These are phyloP conservation scores for Physcomitrellopsis africana DNA, from an alignment of 225 moss, liverwort and hornwort genomes.

Conservation along the genomic window DNA sequence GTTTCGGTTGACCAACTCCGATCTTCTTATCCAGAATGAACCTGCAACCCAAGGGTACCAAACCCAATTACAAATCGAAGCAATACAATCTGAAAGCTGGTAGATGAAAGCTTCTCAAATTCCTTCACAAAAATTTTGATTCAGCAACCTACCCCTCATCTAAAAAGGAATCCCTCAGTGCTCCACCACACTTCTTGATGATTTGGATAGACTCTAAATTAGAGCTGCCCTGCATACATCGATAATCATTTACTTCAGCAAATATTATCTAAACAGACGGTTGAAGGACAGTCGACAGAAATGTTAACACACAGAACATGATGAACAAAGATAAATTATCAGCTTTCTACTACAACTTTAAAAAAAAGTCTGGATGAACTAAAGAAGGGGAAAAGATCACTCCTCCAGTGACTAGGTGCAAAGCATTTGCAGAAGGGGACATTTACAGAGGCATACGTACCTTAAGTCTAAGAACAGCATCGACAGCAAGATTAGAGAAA, in stretches of 20 bases:
- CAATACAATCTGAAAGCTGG: not conserved
- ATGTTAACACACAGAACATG: not conserved
- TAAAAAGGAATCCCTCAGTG: slow-evolving; percentile 86
- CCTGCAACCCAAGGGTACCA: slow-evolving; percentile 39
- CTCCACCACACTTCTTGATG: slow-evolving; percentile 96
- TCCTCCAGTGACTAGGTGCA: no score
- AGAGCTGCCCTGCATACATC: slow-evolving; percentile 69
- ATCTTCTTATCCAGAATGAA: slow-evolving; percentile 99
- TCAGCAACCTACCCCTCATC: slow-evolving; percentile 80
- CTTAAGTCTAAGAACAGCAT: slow-evolving; percentile 91
- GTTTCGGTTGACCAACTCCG: slow-evolving; percentile 98
- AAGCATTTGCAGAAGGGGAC: no score
- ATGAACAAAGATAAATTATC: not conserved
- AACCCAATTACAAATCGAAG: not conserved
- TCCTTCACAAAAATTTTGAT: not conserved
- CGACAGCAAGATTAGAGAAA: slow-evolving; percentile 90
- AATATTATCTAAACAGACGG: not conserved
- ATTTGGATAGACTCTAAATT: slow-evolving; percentile 95
- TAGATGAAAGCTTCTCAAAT: not conserved
- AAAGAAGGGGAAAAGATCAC: no score
- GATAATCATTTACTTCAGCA: slow-evolving; percentile 27
- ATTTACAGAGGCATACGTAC: slow-evolving; percentile 28
- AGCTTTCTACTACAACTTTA: no score
- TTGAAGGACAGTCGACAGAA: not conserved
- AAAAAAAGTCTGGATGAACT: no score